Base-by-base conservation (phyloP, 805 yeast species). In the Metschnikowia cerradonensis region DNA sequence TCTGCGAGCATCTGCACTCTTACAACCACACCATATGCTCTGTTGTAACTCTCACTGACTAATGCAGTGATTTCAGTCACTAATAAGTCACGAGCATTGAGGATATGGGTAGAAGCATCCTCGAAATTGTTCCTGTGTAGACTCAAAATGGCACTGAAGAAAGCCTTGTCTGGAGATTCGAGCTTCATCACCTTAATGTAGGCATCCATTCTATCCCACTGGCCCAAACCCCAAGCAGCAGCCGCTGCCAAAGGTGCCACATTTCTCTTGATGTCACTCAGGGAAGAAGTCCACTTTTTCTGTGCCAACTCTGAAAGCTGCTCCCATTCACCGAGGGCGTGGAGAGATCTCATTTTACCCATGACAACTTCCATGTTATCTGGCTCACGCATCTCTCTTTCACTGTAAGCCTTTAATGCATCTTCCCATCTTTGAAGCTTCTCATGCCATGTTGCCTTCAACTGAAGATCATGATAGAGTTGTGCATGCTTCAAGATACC, bases 271-370 rank as follows among this genome's bases (percentile, higher is more conserved):
- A 83, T 81, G 15, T 90, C 96, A 30, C 83, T 76, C 1, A 88
- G 75, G 0, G 96, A 80, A 31, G 76, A 73, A 17, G 72, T 75
- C 99, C 99, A 94, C 63, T 88, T 90, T 40, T 83, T 84, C 58
- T 83, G 85, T 0, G 97, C 96, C 49, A 94, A 71, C 53, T 86
- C 87, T 10, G 95, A 84, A 22, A 95, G 73, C 58, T 86, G 87
- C 55, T 92, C 98, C 98, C 99, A 95, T 68, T 94, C 97, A 45
- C 99, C 99, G n/a, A 94, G 73, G 0, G 99, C 99, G 70, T 94
- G 97, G 54, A 92, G 73, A 68, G 98, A 91, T 68, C 98, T 80
- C 97, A 94, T 90, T 63, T 92, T 91, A 72, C 99, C 99, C 91
- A 92, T 84, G 4, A 92, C 87, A 1, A 90, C 85, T 56, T 92